Conservation (phyloP, 306 rosid genomes). For the Trifolium repens region DNA sequence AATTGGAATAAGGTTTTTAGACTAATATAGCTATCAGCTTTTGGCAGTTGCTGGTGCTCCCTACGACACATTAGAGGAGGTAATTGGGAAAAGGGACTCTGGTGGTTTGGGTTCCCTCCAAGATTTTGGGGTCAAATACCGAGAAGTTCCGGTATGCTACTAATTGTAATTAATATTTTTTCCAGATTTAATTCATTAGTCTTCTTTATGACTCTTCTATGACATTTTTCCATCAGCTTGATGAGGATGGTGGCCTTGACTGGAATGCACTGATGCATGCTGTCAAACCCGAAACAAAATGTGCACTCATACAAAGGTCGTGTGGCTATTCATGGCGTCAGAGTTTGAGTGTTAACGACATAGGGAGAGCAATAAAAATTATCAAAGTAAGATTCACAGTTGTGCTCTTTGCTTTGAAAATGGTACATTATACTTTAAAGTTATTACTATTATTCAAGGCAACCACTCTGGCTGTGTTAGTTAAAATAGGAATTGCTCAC, state of each 20-base stretch:
- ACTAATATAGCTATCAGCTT: constrained; percentile 75
- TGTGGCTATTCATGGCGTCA: constrained; percentile 96
- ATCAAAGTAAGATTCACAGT: constrained; percentile 66
- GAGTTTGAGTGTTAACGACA: constrained; percentile 83
- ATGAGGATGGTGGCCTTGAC: constrained; percentile 82
- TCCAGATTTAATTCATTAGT: constrained; percentile 26
- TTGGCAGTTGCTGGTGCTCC: constrained; percentile 99
- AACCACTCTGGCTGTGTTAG: not conserved
- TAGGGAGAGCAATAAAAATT: constrained; percentile 71
- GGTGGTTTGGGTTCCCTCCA: constrained; percentile 84
- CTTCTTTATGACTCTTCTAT: constrained; percentile 22
- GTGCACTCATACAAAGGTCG: constrained; percentile 92
- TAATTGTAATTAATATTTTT: constrained; percentile 18
- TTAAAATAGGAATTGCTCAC: constrained; percentile 13
- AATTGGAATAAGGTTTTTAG: constrained; percentile 44
- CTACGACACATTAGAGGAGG: constrained; percentile 93
- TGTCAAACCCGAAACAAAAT: constrained; percentile 76
- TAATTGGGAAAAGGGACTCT: constrained; percentile 89
- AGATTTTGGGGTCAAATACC: constrained; percentile 87
- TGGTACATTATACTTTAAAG: constrained; percentile 4
- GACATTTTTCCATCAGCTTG: constrained; percentile 59
- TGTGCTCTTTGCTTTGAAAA: not conserved
- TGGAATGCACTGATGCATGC: constrained; percentile 72
- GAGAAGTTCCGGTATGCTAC: constrained; percentile 84
- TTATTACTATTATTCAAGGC: constrained; percentile 6